Evolutionary conservation across 208 protist species (phyloP), one percentile per base, ranked within the genome.

Genomic region (Novymonas esmeraldas): DNA sequence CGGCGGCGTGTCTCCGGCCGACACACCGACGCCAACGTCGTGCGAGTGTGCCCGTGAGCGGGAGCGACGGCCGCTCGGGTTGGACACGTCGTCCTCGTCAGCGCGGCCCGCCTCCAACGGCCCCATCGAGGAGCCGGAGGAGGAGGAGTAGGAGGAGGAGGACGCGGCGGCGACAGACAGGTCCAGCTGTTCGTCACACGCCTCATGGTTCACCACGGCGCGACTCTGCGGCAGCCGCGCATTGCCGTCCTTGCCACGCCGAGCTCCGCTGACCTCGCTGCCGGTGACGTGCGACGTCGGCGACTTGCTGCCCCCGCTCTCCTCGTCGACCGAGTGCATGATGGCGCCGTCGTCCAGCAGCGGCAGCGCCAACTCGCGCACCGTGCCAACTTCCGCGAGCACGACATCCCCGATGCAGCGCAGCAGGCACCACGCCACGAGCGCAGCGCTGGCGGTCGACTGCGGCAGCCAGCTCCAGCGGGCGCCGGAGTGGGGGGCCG

Each of bases 381-480:
- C n/a, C 29, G 41, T 56, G 0, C 59, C 59, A n/a, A 46, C 67
- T 42, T 73, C 67, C 36, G 38, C 29, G 10, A 66, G 44, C 29
- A 62, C 29, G n/a, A 58, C 61, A 50, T 75, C 61, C 7, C 69
- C 69, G 24, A 75, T 75, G 61, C 55, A 62, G n/a, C 61, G 69
- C 61, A 75, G 46, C 42, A 75, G 46, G 18, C 31, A 59, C 69
- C 69, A 75, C 9, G 69, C 28, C 34, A 51, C 42, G 13, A 69
- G 44, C 0, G 64, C 61, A 9, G 54, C 20, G 36, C 63, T 18
- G 45, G 28, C 26, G 5, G 31, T 24, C 0, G 69, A 69, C n/a
- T 57, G 41, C 16, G 69, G 69, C 45, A 75, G 20, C 69, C 69
- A 75, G 31, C 56, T 59, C 69, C 69, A 75, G 7, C 61, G 42